Conservation (phyloP, 1,284 basidiomycete species). For the Tilletia walkeri region DNA sequence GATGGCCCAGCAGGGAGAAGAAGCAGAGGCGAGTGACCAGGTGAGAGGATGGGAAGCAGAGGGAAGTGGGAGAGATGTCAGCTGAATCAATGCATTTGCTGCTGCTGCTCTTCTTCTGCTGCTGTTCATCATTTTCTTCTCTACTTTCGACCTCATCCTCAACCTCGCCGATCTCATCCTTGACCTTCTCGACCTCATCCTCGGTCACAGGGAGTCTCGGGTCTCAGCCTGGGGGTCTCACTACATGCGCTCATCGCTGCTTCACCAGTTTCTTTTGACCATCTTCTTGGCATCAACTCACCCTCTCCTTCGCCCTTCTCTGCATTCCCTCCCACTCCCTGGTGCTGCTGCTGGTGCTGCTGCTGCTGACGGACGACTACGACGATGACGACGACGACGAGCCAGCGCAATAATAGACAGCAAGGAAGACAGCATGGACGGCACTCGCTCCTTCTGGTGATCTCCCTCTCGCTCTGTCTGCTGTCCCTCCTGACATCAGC, state of each 20-base stretch:
- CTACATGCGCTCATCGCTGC: too few relatives aligned
- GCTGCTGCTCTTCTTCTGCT: not conserved
- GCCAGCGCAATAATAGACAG: not conserved
- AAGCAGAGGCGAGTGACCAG: not conserved
- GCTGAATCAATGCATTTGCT: not conserved
- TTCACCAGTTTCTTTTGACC: too few relatives aligned
- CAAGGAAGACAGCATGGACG: not conserved
- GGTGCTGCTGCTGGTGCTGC: too few relatives aligned
- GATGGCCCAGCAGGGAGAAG: constrained; percentile 1
- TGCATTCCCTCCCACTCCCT: too few relatives aligned
- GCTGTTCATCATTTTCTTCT: not conserved
- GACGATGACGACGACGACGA: too few relatives aligned
- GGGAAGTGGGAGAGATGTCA: constrained; percentile 7
- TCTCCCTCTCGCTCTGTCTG: constrained; percentile 4
- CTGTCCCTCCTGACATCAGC: not conserved
- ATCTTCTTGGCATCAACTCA: too few relatives aligned
- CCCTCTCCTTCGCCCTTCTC: too few relatives aligned
- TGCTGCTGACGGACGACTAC: too few relatives aligned
- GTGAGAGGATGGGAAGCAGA: constrained; percentile 1
- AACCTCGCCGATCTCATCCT: constrained; percentile 3
- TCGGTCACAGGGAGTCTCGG: not conserved
- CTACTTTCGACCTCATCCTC: constrained; percentile 10
- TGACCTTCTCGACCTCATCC: not conserved
- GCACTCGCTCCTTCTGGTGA: too few relatives aligned
- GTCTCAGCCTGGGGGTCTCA: too few relatives aligned